These are phyloP conservation scores for Aspergillus diversus DNA, from an alignment of 495 filamentous ascomycete species.

Conservation along the genomic window DNA sequence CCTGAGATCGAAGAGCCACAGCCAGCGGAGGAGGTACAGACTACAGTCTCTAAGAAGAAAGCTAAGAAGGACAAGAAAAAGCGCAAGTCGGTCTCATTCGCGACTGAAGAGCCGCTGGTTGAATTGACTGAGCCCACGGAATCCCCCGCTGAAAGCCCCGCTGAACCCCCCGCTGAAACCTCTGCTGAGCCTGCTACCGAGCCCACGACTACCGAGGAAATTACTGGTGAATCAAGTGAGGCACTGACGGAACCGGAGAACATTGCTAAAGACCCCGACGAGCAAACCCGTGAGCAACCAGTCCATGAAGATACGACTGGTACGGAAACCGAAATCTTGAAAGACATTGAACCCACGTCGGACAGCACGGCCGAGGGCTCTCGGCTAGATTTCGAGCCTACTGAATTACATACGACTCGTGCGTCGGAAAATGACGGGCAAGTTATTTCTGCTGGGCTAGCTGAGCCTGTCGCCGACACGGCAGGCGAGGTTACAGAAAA, in stretches of 20 bases:
- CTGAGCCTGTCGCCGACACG: neutral
- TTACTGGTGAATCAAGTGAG: neutral
- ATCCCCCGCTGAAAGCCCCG: too few species aligned
- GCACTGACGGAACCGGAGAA: neutral
- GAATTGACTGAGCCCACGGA: constrained; percentile 16
- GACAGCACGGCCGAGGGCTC: neutral
- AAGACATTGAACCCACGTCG: neutral
- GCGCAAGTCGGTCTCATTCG: constrained; percentile 32
- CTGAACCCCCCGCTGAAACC: neutral
- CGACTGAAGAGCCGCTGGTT: constrained; percentile 21
- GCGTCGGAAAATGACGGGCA: neutral
- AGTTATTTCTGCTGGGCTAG: neutral
- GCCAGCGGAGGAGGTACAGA: constrained; percentile 20
- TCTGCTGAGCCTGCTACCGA: neutral
- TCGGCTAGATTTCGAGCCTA: neutral
- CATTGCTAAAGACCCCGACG: neutral
- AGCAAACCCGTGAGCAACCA: constrained; percentile 1
- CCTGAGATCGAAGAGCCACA: constrained; percentile 7
- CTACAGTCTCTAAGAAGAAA: constrained; percentile 44
- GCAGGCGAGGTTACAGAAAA: neutral
- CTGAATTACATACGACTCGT: neutral
- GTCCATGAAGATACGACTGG: neutral
- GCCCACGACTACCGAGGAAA: neutral
- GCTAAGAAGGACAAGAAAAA: constrained; percentile 48
- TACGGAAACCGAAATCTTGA: neutral